These are phyloP conservation scores for Amphibolis antarctica DNA, from an alignment of 106 monocot genomes.

Conservation along the genomic window DNA sequence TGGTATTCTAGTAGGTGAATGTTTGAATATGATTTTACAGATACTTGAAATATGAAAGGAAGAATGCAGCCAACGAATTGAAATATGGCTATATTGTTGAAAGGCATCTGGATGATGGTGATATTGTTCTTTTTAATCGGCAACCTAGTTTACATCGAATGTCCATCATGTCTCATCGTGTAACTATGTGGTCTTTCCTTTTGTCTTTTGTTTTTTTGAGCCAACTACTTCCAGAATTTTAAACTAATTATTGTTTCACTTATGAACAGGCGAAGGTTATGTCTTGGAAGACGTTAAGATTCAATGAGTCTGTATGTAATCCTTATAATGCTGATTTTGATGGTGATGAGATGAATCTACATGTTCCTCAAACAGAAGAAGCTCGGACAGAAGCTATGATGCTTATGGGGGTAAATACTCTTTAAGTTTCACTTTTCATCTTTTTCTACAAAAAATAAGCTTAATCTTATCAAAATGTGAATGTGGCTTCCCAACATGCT, in stretches of 20 bases:
- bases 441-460: background rate
- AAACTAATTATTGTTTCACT: background rate
- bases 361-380: conserved; percentile 99
- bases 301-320: conserved; percentile 99
- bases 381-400: conserved; percentile 95
- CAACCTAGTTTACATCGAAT: conserved; percentile 99
- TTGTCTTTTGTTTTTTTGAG: conserved; percentile 3
- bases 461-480: too few species aligned
- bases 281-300: conserved; percentile 96
- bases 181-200: conserved; percentile 13
- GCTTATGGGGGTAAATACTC: conserved; percentile 84
- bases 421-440: background rate
- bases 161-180: conserved; percentile 98
- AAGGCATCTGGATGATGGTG: conserved; percentile 95
- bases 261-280: conserved; percentile 55
- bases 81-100: conserved; percentile 78
- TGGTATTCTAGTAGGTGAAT: background rate
- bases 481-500: too few species aligned
- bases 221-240: background rate
- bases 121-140: conserved; percentile 92
- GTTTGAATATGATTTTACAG: conserved; percentile 21
- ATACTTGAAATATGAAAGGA: conserved; percentile 70
- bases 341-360: conserved; percentile 99
- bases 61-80: conserved; percentile 68
- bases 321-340: conserved; percentile 99